These are phyloP conservation scores for Diaporthe helianthi DNA, from an alignment of 2,329 filamentous ascomycete species.

Conservation along the genomic window DNA sequence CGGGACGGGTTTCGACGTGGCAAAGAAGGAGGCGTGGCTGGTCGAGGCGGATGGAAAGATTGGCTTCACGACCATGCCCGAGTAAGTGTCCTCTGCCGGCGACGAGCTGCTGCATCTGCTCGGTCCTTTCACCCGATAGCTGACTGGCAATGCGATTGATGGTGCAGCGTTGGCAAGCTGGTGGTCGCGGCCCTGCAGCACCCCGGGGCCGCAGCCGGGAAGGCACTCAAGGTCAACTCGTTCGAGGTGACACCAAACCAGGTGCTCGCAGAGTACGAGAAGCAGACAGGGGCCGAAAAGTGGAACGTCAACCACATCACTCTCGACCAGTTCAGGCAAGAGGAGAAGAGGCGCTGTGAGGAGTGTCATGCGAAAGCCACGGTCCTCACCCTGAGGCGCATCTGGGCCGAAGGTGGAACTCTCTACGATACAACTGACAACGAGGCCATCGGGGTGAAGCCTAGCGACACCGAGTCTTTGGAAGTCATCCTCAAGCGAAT, in stretches of 20 bases:
- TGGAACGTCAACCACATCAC: conserved; percentile 64
- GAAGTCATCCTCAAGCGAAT: conserved; percentile 41
- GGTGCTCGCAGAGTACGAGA: conserved; percentile 72
- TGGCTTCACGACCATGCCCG: conserved; percentile 74
- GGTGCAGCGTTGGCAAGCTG: conserved; percentile 67
- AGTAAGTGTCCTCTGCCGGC: conserved; percentile 56
- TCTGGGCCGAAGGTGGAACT: conserved; percentile 77
- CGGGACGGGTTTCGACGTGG: conserved; percentile 66
- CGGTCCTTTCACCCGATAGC: not conserved
- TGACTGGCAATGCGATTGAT: not conserved
- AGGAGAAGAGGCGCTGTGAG: conserved; percentile 67
- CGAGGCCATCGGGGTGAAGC: conserved; percentile 57
- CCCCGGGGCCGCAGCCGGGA: conserved; percentile 59
- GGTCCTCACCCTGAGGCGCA: conserved; percentile 67
- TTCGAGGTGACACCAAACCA: conserved; percentile 70
- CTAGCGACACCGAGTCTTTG: conserved; percentile 60
- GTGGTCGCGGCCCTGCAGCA: conserved; percentile 68
- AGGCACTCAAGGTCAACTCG: conserved; percentile 72
- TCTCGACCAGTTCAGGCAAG: conserved; percentile 58
- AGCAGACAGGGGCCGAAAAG: conserved; percentile 64
- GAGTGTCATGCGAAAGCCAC: conserved; percentile 59
- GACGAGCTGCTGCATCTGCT: not conserved
- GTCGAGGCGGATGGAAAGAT: conserved; percentile 68
- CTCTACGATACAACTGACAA: conserved; percentile 75
- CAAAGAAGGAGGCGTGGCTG: conserved; percentile 63